These are phyloP conservation scores for Marchantia paleacea DNA, from an alignment of 225 moss, liverwort and hornwort genomes.

Conservation along the genomic window DNA sequence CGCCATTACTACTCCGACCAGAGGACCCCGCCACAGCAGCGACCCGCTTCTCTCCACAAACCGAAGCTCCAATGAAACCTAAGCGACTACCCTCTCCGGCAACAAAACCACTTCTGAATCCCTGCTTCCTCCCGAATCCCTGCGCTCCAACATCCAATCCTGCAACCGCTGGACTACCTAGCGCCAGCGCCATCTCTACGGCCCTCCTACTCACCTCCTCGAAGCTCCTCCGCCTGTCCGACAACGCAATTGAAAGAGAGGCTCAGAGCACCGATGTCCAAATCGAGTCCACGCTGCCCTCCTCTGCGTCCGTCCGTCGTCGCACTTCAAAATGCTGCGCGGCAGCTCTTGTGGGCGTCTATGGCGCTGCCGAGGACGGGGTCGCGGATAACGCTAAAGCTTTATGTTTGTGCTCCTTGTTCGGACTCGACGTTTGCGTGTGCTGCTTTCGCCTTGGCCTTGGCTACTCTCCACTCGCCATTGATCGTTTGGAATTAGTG, in stretches of 20 bases:
- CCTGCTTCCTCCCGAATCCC: conserved; percentile 8
- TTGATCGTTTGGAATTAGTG: background rate
- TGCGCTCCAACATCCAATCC: background rate
- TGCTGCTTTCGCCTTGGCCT: background rate
- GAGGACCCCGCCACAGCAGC: conserved; percentile 4
- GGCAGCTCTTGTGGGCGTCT: background rate
- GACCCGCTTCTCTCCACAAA: conserved; percentile 41
- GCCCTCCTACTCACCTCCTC: background rate
- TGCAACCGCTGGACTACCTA: conserved; percentile 12
- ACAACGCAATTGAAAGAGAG: background rate
- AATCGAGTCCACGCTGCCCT: background rate
- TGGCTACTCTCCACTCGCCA: background rate
- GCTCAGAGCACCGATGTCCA: background rate
- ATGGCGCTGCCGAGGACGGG: background rate
- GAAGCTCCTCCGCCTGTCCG: background rate
- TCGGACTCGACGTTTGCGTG: background rate
- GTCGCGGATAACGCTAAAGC: background rate
- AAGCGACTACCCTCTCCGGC: conserved; percentile 30
- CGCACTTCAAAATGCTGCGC: background rate
- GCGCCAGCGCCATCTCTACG: conserved; percentile 27
- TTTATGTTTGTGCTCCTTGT: background rate
- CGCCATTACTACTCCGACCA: conserved; percentile 13
- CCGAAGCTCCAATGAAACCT: conserved; percentile 36
- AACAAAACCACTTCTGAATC: conserved; percentile 24
- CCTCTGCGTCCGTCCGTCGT: background rate